These are phyloP conservation scores for Citrus australasica DNA, from an alignment of 345 rosid genomes.

Conservation along the genomic window DNA sequence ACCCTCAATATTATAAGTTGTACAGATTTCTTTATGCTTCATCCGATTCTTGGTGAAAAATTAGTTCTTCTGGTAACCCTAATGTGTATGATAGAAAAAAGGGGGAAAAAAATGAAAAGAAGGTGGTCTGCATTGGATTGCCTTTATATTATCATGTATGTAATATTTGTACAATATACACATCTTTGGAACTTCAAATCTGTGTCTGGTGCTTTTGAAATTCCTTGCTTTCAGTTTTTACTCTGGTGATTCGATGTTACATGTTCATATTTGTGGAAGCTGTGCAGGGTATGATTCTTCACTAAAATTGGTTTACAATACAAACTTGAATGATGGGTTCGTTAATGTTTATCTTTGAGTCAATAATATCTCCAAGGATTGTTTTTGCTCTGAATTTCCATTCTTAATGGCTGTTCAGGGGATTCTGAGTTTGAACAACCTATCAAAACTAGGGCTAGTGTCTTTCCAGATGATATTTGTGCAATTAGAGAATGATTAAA, in stretches of 20 bases:
- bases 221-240: not conserved
- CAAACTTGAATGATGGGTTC: not conserved
- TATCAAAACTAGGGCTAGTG: too few species aligned
- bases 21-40: constrained; percentile 41
- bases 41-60: constrained; percentile 25
- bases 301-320: not conserved
- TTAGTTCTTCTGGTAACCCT: constrained; percentile 17
- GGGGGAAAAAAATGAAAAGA: not conserved
- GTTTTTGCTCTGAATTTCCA: not conserved
- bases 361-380: not conserved
- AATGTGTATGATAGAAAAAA: constrained; percentile 14
- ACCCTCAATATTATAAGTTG: constrained; percentile 33
- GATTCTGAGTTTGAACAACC: not conserved
- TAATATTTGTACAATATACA: constrained; percentile 17
- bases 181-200: constrained; percentile 2
- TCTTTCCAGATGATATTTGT: too few species aligned
- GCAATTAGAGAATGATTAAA: too few species aligned
- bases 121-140: constrained; percentile 45
- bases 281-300: not conserved
- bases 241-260: not conserved
- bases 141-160: constrained; percentile 23
- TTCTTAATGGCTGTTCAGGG: not conserved
- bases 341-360: not conserved
- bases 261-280: not conserved
- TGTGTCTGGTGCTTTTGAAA: constrained; percentile 6